Base-by-base conservation (phyloP, 2,329 filamentous ascomycete genomes). In the Phyllosticta citribraziliensis region DNA sequence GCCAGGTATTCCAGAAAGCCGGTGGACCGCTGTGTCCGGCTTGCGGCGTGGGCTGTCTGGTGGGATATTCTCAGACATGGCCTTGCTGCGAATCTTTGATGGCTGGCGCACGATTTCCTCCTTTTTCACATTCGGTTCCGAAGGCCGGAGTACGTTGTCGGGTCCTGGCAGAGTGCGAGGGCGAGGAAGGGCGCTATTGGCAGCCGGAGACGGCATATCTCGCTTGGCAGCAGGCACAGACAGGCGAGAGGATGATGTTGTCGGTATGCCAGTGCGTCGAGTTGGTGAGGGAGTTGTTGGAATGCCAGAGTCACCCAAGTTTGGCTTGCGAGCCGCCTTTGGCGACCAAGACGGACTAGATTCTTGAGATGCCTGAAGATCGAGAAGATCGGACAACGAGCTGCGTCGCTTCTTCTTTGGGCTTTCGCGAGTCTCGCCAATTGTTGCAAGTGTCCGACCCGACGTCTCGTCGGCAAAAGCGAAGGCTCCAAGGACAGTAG, bases 331-430 rank as follows among this genome's bases (percentile, higher is more conserved):
- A 64, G 73, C 72, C 66, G 71, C 72, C 67, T 74, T 70, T 52
- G 72, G 69, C 52, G 70, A 72, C 72, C 72, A 75, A 63, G 70
- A 24, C 25, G 58, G 79, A 60, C 47, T 47, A 12, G 56, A 51
- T 30, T 61, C 52, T 17, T 56, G 52, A 4, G 84, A 80, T 51
- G 80, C 82, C 75, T 93, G 86, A 19, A 89, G 77, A 61, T 78
- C 81, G 66, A 85, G 88, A 55, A 97, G 80, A 72, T 97, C 93
- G 4, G 92, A 96, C 52, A 97, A 77, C 25, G 92, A 97, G 75
- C 92, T 97, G 70, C 93, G 86, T 60, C 93, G 83, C 78, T 96
- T 97, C 76, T 87, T 92, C 70, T 83, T 86, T n/a, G 73, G 73
- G 65, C 71, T 78, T 62, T 53, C 58, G 14, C 27, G 70, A 78